Evolutionary conservation across 2,329 filamentous ascomycete species (phyloP).

Genomic region (Aspergillus clavatus): DNA sequence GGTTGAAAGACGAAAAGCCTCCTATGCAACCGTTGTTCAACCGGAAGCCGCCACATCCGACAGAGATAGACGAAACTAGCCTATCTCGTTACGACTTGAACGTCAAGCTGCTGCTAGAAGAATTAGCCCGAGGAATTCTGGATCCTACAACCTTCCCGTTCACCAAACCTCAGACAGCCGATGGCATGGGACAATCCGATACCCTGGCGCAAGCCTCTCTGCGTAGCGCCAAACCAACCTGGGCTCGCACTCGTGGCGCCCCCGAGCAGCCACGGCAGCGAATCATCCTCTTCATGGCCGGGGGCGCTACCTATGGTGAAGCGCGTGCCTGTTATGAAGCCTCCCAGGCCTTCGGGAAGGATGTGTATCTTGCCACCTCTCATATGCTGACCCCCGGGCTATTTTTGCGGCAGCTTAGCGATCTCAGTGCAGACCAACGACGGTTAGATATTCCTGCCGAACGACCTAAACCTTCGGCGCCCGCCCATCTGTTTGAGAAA

Average conservation of each 20-base stretch:
- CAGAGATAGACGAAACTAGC: conserved; percentile 68
- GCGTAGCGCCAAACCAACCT: conserved; percentile 87
- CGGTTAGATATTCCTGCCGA: conserved; percentile 77
- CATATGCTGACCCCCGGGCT: conserved; percentile 87
- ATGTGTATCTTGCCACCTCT: conserved; percentile 82
- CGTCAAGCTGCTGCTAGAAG: conserved; percentile 77
- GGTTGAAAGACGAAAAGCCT: conserved; percentile 72
- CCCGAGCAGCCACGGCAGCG: conserved; percentile 79
- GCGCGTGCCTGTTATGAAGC: conserved; percentile 84
- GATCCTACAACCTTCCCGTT: conserved; percentile 67
- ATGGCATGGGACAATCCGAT: conserved; percentile 45
- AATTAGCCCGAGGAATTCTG: conserved; percentile 61
- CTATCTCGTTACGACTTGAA: conserved; percentile 83
- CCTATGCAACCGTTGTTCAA: conserved; percentile 66
- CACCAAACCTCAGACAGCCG: conserved; percentile 58
- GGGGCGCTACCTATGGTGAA: conserved; percentile 91
- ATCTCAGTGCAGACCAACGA: conserved; percentile 70
- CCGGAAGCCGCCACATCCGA: conserved; percentile 52
- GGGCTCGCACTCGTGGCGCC: conserved; percentile 76
- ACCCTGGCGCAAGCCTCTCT: conserved; percentile 64
- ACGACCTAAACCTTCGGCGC: conserved; percentile 72
- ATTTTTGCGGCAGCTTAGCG: conserved; percentile 76
- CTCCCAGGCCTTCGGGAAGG: conserved; percentile 64
- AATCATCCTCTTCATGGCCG: conserved; percentile 89
- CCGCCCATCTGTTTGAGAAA: conserved; percentile 78